Conservation (phyloP, 1,139 yeast species). For the Pichia kudriavzevii region DNA sequence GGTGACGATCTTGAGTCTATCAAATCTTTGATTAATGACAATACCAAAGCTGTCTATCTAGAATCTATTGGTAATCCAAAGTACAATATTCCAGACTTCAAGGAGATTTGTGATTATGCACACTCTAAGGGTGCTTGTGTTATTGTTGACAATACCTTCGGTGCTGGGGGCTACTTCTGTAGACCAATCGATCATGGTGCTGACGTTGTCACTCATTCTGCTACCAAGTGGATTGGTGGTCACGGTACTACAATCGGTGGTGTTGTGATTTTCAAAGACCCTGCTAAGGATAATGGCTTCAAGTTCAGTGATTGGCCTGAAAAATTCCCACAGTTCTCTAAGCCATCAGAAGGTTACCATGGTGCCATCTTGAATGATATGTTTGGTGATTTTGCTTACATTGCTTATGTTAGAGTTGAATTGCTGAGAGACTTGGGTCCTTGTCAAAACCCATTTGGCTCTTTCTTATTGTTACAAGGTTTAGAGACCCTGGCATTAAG, state of each 20-base stretch:
- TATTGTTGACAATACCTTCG: slow-evolving; percentile 94
- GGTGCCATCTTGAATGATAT: slow-evolving; percentile 79
- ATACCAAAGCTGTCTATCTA: slow-evolving; percentile 81
- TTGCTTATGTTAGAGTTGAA: slow-evolving; percentile 77
- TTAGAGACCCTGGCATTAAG: slow-evolving; percentile 89
- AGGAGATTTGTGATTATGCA: slow-evolving; percentile 65
- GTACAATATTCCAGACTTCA: slow-evolving; percentile 88
- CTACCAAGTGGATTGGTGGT: slow-evolving; percentile 98
- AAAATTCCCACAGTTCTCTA: slow-evolving; percentile 82
- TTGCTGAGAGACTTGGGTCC: slow-evolving; percentile 91
- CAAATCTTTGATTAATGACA: slow-evolving; percentile 66
- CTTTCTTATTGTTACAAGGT: slow-evolving; percentile 84
- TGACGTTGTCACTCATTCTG: slow-evolving; percentile 62
- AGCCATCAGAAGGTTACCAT: slow-evolving; percentile 91
- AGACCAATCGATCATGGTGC: slow-evolving; percentile 84
- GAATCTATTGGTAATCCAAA: slow-evolving; percentile 94
- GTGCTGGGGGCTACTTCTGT: slow-evolving; percentile 89
- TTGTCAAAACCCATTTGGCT: slow-evolving; percentile 76
- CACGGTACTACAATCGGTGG: slow-evolving; percentile 97
- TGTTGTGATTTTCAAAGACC: slow-evolving; percentile 81
- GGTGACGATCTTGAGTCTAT: slow-evolving; percentile 64
- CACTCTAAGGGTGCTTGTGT: slow-evolving; percentile 87
- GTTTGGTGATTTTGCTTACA: slow-evolving; percentile 72
- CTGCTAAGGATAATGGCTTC: slow-evolving; percentile 40
- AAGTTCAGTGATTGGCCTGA: slow-evolving; percentile 83